These are phyloP conservation scores for Plasmodium ovale DNA, from an alignment of 169 alveolate species.

Conservation along the genomic window DNA sequence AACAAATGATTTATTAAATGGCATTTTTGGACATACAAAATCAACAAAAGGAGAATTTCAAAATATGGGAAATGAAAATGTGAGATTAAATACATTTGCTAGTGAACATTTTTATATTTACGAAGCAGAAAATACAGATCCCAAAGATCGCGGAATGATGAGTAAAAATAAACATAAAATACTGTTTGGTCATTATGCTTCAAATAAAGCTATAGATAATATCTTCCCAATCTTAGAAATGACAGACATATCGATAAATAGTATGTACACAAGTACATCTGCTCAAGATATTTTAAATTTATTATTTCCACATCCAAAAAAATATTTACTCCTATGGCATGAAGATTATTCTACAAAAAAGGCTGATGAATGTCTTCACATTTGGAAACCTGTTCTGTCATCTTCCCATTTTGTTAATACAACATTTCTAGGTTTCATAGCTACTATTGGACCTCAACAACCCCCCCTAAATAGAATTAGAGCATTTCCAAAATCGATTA, in stretches of 20 bases:
- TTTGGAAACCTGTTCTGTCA: constrained; percentile 72
- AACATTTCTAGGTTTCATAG: constrained; percentile 50
- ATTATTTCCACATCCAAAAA: constrained; percentile 70
- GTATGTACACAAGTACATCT: constrained; percentile 75
- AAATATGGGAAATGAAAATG: neutral
- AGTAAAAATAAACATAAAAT: constrained; percentile 77
- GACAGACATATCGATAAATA: constrained; percentile 72
- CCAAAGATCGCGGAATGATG: constrained; percentile 78
- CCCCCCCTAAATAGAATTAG: constrained; percentile 74
- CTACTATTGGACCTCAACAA: constrained; percentile 57
- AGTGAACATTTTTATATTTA: constrained; percentile 64
- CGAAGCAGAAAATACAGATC: constrained; percentile 73
- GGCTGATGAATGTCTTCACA: constrained; percentile 73
- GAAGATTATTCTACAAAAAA: constrained; percentile 74
- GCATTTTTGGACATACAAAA: constrained; percentile 11
- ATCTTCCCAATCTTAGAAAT: constrained; percentile 50
- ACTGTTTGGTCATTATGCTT: constrained; percentile 64
- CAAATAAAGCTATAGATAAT: constrained; percentile 48
- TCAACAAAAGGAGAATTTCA: neutral
- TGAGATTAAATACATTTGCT: neutral
- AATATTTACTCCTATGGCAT: constrained; percentile 74
- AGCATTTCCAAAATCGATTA: constrained; percentile 64
- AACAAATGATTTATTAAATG: constrained; percentile 22
- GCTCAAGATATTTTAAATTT: constrained; percentile 59
- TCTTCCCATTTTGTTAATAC: constrained; percentile 24